Conservation (phyloP, 257 asterid genomes). For the Prunella vulgaris region DNA sequence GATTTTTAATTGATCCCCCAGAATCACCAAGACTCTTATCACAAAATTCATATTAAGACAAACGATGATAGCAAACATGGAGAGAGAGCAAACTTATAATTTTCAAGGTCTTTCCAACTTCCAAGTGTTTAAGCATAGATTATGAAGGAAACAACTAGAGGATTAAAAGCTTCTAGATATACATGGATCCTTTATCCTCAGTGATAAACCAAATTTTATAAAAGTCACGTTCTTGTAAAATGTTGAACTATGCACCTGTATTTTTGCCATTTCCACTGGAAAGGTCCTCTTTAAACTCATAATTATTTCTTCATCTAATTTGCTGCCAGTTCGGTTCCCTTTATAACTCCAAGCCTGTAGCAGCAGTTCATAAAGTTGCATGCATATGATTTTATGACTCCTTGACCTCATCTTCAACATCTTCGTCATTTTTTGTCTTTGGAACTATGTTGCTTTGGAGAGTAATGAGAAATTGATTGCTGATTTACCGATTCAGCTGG, state of each 20-base stretch:
- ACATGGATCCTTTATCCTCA: neutral
- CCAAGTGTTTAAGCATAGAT: neutral
- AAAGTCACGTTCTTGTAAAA: neutral
- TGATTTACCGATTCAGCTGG: slow-evolving; percentile 45
- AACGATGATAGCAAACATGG: neutral
- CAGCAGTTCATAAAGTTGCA: neutral
- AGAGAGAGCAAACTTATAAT: neutral
- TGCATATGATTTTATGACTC: neutral
- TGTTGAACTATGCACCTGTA: neutral
- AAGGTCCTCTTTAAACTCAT: neutral
- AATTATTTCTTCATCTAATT: slow-evolving; percentile 8
- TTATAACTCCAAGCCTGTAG: neutral
- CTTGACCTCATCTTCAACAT: slow-evolving; percentile 1
- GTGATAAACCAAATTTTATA: neutral
- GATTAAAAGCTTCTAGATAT: neutral
- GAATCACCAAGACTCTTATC: neutral
- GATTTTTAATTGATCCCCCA: neutral
- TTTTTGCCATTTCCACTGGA: neutral
- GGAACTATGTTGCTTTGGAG: neutral
- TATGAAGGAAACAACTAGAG: neutral
- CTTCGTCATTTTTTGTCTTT: neutral
- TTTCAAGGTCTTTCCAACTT: neutral
- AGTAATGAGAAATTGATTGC: slow-evolving; percentile 2
- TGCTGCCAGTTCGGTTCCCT: neutral
- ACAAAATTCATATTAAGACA: neutral